These are phyloP conservation scores for Massarina eburnea DNA, from an alignment of 2,329 filamentous ascomycete species.

Conservation along the genomic window DNA sequence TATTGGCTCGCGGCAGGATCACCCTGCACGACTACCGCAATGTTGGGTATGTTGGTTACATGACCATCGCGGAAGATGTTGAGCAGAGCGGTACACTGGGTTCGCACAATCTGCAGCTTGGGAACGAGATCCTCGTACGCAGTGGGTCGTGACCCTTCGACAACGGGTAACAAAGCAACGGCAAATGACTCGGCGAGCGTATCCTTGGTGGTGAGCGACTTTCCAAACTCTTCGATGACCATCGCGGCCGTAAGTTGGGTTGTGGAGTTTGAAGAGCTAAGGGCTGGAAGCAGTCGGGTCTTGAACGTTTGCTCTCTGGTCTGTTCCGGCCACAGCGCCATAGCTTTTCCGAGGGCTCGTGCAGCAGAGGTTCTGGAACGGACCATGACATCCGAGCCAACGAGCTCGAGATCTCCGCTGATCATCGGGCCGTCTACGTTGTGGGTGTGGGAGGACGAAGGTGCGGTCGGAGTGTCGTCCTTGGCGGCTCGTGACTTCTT, in stretches of 20 bases:
- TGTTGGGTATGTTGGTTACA: constrained; percentile 66
- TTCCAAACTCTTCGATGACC: constrained; percentile 86
- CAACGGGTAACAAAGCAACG: constrained; percentile 69
- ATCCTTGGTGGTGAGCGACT: constrained; percentile 48
- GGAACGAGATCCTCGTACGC: constrained; percentile 90
- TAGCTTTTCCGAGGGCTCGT: constrained; percentile 80
- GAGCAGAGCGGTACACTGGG: constrained; percentile 86
- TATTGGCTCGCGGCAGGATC: constrained; percentile 88
- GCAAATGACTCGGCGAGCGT: constrained; percentile 61
- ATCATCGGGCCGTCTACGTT: constrained; percentile 99
- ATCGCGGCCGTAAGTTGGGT: constrained; percentile 83
- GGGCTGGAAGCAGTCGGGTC: constrained; percentile 63
- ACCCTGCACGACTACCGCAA: constrained; percentile 92
- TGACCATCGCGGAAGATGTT: constrained; percentile 80
- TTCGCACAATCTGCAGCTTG: constrained; percentile 83
- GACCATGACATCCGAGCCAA: constrained; percentile 84
- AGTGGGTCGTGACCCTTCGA: constrained; percentile 77
- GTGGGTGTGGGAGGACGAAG: constrained; percentile 65
- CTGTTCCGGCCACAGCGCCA: constrained; percentile 71
- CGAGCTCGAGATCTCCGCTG: constrained; percentile 91
- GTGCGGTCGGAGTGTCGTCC: constrained; percentile 55
- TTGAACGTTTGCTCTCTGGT: constrained; percentile 65
- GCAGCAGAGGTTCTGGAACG: constrained; percentile 87
- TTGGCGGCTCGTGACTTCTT: constrained; percentile 80
- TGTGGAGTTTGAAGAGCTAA: constrained; percentile 76